Evolutionary conservation across 1,139 yeast species (phyloP), one percentile per base, ranked within the genome.

Genomic region (Taphrina pruni): DNA sequence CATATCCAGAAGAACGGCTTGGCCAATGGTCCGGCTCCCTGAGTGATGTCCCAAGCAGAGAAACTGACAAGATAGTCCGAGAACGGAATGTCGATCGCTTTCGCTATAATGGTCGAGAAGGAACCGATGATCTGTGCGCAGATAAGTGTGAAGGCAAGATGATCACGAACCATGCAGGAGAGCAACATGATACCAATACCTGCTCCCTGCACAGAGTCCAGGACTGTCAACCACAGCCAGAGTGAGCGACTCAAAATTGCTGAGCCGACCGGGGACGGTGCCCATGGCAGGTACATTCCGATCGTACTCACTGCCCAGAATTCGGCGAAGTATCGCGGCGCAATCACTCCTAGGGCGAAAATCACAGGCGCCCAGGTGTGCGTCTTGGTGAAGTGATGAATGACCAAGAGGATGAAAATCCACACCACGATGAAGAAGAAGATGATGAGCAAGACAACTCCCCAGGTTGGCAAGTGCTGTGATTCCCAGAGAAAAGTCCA

Each of bases 401-500:
- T 36, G 43, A 68, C 14, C 17, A 51, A 21, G 14, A 62, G 38
- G 21, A 64, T 68, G 32, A 64, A 14, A 17, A 26, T 50, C 70
- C 70, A 68, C 26, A 68, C 57, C 26, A 38, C 17, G 51, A 50
- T 32, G 46, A 68, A 68, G 58, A 68, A 68, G 55, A 54, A 46
- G 35, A 45, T 32, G 43, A 58, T 26, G 46, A 68, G 43, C 12
- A 56, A 14, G 20, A 68, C 51, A 6, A 58, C 65, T 12, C 54
- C 62, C 68, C 69, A 68, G 14, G 68, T 45, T 11, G 50, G 45
- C 12, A 68, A 8, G 14, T 50, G 52, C 5, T 32, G 36, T 7
- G 65, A 50, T 8, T 62, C 66, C 70, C 70, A 68, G 14, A 68
- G 50, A 52, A 56, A 68, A 21, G 66, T 56, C 70, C 70, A 68